A percentile compares a stretch with the other conserved stretches of the same genome.
phyloP scores from a whole-genome alignment of 2,329 filamentous ascomycete species.

The Trichophyton simii region DNA sequence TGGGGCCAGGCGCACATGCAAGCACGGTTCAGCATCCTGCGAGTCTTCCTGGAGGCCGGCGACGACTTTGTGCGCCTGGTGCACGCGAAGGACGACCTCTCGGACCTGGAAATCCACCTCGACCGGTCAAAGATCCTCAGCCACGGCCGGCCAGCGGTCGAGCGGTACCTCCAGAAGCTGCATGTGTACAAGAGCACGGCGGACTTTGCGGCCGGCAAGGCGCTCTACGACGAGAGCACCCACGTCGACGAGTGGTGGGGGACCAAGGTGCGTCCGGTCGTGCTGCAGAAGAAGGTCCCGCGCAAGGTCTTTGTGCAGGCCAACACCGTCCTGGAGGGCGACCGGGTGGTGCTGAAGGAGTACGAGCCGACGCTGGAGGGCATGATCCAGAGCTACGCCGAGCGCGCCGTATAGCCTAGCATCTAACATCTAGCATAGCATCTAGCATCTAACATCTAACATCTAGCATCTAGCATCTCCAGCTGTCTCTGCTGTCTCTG shows the following conservation, averaged over 20 bases:
- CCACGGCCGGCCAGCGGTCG: constrained; percentile 69
- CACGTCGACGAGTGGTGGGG: constrained; percentile 76
- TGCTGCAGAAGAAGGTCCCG: constrained; percentile 47
- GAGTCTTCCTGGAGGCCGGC: constrained; percentile 66
- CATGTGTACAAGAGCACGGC: constrained; percentile 89
- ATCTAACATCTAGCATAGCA: too few species aligned
- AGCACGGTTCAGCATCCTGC: constrained; percentile 75
- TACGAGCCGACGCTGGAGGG: constrained; percentile 72
- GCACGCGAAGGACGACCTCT: constrained; percentile 60
- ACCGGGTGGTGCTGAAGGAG: constrained; percentile 65
- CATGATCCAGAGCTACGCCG: constrained; percentile 71
- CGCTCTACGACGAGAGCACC: constrained; percentile 75
- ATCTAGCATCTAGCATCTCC: too few species aligned
- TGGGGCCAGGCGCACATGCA: constrained; percentile 92
- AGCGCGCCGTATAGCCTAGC: constrained; percentile 34
- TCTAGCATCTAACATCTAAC: too few species aligned
- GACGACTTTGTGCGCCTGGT: constrained; percentile 74
- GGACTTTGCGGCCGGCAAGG: constrained; percentile 63
- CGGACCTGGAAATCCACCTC: constrained; percentile 67
- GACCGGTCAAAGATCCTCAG: constrained; percentile 79
- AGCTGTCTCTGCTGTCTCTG: too few species aligned
- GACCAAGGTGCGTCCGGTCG: constrained; percentile 54
- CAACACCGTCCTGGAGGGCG: constrained; percentile 62
- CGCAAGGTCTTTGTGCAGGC: constrained; percentile 81
- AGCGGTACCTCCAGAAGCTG: constrained; percentile 76